Conservation (phyloP, 2,329 filamentous ascomycete species). For the Neonectria hederae region DNA sequence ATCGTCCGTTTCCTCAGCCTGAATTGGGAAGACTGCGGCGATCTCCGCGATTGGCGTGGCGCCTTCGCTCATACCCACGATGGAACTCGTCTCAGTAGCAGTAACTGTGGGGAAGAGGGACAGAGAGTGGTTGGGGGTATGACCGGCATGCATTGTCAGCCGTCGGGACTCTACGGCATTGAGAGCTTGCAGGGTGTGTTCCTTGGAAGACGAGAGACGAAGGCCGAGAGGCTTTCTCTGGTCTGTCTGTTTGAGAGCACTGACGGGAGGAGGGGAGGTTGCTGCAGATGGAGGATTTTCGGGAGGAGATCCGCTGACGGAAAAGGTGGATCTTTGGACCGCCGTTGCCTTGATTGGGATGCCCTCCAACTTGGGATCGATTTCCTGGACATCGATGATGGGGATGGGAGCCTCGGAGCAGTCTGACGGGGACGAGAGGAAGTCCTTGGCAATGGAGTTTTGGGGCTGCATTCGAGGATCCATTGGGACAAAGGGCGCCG, state of each 20-base stretch:
- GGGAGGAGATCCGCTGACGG: slow-evolving; percentile 43
- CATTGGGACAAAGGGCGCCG: slow-evolving; percentile 51
- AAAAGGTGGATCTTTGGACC: slow-evolving; percentile 62
- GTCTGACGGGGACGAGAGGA: slow-evolving; percentile 47
- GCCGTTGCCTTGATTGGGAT: slow-evolving; percentile 65
- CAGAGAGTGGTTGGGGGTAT: slow-evolving; percentile 69
- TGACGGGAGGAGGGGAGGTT: slow-evolving; percentile 39
- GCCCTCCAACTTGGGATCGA: slow-evolving; percentile 68
- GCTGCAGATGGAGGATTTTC: slow-evolving; percentile 45
- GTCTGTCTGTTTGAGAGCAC: slow-evolving; percentile 28
- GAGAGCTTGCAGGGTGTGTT: slow-evolving; percentile 57
- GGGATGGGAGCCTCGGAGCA: slow-evolving; percentile 49
- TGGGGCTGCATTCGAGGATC: slow-evolving; percentile 57
- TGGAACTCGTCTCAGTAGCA: slow-evolving; percentile 49
- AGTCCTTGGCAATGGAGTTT: slow-evolving; percentile 49
- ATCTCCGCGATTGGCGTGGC: slow-evolving; percentile 43
- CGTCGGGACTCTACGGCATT: slow-evolving; percentile 59
- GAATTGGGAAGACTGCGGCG: slow-evolving; percentile 18
- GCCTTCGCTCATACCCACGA: slow-evolving; percentile 41
- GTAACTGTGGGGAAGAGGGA: slow-evolving; percentile 59
- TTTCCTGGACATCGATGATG: slow-evolving; percentile 66
- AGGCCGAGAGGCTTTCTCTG: slow-evolving; percentile 18
- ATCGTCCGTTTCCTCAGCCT: slow-evolving; percentile 9
- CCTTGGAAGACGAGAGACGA: slow-evolving; percentile 48
- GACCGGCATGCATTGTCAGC: slow-evolving; percentile 70